Evolutionary conservation across 1,284 basidiomycete species (phyloP), one percentile per base, ranked within the genome.

Genomic region (Ceratobasidium sp.): DNA sequence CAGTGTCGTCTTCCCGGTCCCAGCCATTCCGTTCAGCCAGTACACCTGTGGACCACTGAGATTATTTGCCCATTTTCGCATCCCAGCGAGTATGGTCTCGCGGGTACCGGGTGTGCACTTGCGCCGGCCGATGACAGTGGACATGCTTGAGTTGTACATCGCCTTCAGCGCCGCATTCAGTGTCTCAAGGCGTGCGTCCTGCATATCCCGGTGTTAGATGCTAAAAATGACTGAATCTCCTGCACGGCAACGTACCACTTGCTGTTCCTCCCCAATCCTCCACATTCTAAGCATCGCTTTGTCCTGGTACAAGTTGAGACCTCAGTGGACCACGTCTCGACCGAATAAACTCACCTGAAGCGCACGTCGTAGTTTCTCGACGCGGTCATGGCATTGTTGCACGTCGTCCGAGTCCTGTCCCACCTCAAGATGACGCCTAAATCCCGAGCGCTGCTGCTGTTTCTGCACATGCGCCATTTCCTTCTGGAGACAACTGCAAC

Each of bases 11-110:
- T 71, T 71, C 16, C 67, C 67, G 14, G 67, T 70, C 18, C 78
- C 78, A 14, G 78, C 77, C 59, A 76, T 72, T 14, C 78, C 78
- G 71, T 76, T 73, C 13, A 78, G 71, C 77, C 78, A 78, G 57
- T 75, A 77, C 16, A 78, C 71, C 32, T 63, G 69, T 8, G 72
- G 61, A 11, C 35, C 54, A 18, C 11, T 41, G 2, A 32, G 13
- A 52, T 57, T 35, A 23, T 43, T n/a, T 28, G 43, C 55, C 78
- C 76, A 78, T 1, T 18, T 49, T 8, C 54, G 38, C 14, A 78
- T 52, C 26, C 75, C 75, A 4, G 73, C 49, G 2, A 78, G 50
- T 9, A 76, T 62, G 16, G 57, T 49, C 3, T 55, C 63, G 14
- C 77, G 76, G 3, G 77, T 78, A 16, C 73, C 74, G 13, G 55